Evolutionary conservation across 345 rosid genomes (phyloP).

Genomic region (Populus ilicifolia): DNA sequence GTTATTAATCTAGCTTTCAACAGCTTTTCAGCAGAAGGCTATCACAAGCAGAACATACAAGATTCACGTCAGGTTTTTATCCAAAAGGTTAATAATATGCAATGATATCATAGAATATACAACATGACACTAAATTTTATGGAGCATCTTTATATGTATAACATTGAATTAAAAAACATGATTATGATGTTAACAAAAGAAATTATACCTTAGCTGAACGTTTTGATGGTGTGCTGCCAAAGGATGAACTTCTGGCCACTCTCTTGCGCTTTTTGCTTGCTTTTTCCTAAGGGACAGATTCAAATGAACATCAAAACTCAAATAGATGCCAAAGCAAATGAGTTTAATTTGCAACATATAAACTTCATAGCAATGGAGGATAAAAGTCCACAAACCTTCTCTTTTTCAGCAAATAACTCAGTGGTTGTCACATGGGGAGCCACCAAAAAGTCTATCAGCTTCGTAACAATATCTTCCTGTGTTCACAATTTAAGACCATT

Average conservation of each 20-base stretch:
- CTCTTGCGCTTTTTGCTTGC: conserved; percentile 73
- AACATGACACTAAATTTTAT: background rate
- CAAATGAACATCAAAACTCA: conserved; percentile 6
- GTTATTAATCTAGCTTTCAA: background rate
- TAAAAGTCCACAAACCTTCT: conserved; percentile 40
- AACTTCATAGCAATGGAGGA: background rate
- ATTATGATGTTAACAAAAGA: background rate
- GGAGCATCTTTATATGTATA: background rate
- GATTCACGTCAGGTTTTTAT: background rate
- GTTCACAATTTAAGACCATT: conserved; percentile 12
- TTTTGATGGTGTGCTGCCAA: conserved; percentile 49
- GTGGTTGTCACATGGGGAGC: conserved; percentile 73
- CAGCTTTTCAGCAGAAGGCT: background rate
- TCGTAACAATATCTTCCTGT: conserved; percentile 79
- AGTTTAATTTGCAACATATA: background rate
- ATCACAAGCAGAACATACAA: background rate
- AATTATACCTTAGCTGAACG: conserved; percentile 57
- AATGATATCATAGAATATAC: background rate
- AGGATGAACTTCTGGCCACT: conserved; percentile 42
- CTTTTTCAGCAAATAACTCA: conserved; percentile 62
- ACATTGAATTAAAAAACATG: background rate
- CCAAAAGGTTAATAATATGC: background rate
- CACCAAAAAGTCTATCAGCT: conserved; percentile 72
- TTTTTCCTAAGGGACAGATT: conserved; percentile 38
- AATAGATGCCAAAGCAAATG: background rate